Base-by-base conservation (phyloP, 2,329 filamentous ascomycete genomes). In the Raffaelea deltoideospora region DNA sequence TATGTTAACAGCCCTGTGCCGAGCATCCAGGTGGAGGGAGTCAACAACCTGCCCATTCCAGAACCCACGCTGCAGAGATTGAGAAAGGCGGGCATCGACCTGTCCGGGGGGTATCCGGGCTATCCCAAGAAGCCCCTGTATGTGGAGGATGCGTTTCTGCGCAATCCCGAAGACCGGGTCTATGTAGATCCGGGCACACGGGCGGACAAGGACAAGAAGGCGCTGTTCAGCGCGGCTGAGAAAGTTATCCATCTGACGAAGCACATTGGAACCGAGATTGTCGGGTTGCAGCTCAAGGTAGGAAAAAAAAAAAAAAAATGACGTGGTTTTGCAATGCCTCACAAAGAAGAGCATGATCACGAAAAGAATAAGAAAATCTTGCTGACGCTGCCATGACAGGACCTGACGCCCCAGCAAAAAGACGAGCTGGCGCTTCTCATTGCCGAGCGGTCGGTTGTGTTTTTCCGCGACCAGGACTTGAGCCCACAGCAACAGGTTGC, bases 21-120 rank as follows among this genome's bases (percentile, higher is more conserved):
- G n/a, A n/a, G n/a, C n/a, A n/a, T n/a, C n/a, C n/a, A n/a, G n/a
- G n/a, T n/a, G n/a, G n/a, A n/a, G n/a, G n/a, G n/a, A n/a, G n/a
- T n/a, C n/a, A n/a, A 82, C 49, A 74, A 58, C 0, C 60, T 85
- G 1, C 64, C 62, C 1, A 59, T 84, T 7, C 79, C 79, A 3
- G 62, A 62, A 10, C 47, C 67, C 1, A 59, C 77, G 1, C 62
- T 65, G 1, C 58, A 64, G 34, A 65, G 79, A 4, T 61, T 84
- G 1, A 69, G 73, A 45, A 81, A 79, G 42, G 76, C 75, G 0
- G 77, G 74, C 2, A 67, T 84, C 37, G 76, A 85, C 49, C 60
- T 84, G 3, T 78, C 74, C 1, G 57, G 71, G 1, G 79, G 79
- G 1, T 84, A 84, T 44, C 79, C 79, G 0, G 82, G 83, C 47